These are phyloP conservation scores for Ceratobasidium sp. DNA, from an alignment of 1,284 basidiomycete genomes.

Conservation along the genomic window DNA sequence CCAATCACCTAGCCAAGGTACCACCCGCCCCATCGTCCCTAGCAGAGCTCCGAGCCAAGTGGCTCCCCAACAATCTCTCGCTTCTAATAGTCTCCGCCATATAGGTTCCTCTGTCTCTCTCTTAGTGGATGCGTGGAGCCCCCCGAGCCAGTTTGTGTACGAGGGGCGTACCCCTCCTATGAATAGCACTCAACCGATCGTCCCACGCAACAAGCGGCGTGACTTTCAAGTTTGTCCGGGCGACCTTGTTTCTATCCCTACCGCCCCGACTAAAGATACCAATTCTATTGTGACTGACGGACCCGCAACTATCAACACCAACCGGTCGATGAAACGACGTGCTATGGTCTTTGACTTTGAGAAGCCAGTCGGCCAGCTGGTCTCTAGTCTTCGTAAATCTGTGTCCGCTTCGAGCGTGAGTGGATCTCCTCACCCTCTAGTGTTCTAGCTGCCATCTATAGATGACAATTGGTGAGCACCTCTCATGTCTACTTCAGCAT, in stretches of 20 bases:
- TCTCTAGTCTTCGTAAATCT: neutral
- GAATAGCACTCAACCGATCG: neutral
- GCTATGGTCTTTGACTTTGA: neutral
- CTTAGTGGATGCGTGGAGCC: neutral
- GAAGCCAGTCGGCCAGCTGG: neutral
- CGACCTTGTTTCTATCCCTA: neutral
- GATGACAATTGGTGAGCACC: neutral
- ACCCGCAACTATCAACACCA: neutral
- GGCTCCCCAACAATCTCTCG: neutral
- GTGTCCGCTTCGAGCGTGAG: neutral
- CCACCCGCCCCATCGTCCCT: neutral
- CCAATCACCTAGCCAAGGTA: neutral
- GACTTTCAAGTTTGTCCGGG: neutral
- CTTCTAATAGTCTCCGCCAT: neutral
- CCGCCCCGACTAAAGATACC: neutral
- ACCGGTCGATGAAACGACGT: neutral
- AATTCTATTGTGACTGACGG: neutral
- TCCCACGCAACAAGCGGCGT: neutral
- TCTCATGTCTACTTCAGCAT: no score
- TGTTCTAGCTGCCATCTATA: neutral
- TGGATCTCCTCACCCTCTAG: neutral
- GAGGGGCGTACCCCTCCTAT: neutral
- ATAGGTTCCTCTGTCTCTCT: neutral
- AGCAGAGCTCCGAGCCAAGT: neutral
- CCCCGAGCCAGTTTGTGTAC: neutral